A percentile compares a stretch with the other conserved stretches of the same genome.
Evolutionary conservation across 176 grass and related monocot genomes (phyloP).

Genomic region (Eleusine coracana): DNA sequence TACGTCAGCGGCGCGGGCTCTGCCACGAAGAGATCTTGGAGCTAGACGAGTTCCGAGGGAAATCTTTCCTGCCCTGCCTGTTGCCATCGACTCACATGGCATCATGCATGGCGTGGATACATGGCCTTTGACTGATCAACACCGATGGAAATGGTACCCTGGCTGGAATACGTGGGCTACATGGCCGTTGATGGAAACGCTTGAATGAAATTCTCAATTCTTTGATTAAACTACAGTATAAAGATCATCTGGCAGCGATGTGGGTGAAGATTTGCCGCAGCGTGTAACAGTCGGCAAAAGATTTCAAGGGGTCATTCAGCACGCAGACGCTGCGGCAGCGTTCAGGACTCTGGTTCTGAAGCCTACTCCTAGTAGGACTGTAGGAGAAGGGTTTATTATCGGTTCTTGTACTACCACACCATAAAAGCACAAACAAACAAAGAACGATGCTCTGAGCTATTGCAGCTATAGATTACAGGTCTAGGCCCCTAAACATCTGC

Average conservation of each 20-base stretch:
- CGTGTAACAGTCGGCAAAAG: neutral
- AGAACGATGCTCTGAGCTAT: neutral
- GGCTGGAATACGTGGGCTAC: neutral
- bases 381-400: too few relatives aligned
- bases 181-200: neutral
- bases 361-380: too few relatives aligned
- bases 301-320: neutral
- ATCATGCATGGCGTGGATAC: neutral
- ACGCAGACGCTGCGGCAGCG: neutral
- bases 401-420: neutral
- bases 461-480: neutral
- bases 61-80: constrained; percentile 21
- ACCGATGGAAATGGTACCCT: neutral
- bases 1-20: neutral
- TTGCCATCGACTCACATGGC: neutral
- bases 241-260: neutral
- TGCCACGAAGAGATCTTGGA: constrained; percentile 42
- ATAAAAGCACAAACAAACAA: constrained; percentile 29
- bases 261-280: neutral
- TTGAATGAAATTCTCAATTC: neutral
- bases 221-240: neutral
- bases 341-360: neutral
- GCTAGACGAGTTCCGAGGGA: constrained; percentile 40
- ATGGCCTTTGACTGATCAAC: neutral
- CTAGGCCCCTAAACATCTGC: neutral